Evolutionary conservation across 441 rosid genomes (phyloP), one percentile per base, ranked within the genome.

Genomic region (Populus trichocarpa): DNA sequence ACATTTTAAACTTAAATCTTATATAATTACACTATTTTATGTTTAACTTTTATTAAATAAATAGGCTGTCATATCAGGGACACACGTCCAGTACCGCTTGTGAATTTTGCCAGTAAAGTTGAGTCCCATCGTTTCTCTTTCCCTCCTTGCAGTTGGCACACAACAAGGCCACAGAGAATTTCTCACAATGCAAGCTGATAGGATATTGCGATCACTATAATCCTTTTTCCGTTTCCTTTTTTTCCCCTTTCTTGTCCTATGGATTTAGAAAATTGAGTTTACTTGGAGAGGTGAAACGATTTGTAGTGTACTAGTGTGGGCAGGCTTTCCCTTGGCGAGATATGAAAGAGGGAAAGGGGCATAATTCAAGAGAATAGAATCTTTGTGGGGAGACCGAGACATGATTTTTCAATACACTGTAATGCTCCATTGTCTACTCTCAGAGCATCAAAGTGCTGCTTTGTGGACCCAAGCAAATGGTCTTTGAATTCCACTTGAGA

Each of bases 381-480:
- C 13, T 14, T 14, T 46, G 20, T 46, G 23, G 28, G 53, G 25
- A n/a, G 32, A 6, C 7, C 33, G 33, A 7, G 75, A 75, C 78
- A 85, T 57, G 42, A 82, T 78, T 66, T 69, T 76, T 35, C 63
- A 76, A 53, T 9, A 50, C 32, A 36, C 69, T 59, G 9, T 40
- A 75, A 57, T 67, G 79, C 70, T 65, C 77, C 75, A 63, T 71
- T 83, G 50, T 75, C 38, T 50, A 46, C 18, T 72, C 12, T 25
- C 23, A 66, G 46, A 72, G 70, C 68, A 64, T 35, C 23, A 35
- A 70, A 67, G 72, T 66, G 72, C 57, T 30, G 71, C 16, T 4
- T 22, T 63, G 70, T 79, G 81, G 86, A 75, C 71, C 81, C 28
- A 6, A 4, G 35, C 38, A 75, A 42, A 16, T 73, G 63, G 53